These are phyloP conservation scores for Aspergillus nomiae DNA, from an alignment of 2,329 filamentous ascomycete genomes.

Conservation along the genomic window DNA sequence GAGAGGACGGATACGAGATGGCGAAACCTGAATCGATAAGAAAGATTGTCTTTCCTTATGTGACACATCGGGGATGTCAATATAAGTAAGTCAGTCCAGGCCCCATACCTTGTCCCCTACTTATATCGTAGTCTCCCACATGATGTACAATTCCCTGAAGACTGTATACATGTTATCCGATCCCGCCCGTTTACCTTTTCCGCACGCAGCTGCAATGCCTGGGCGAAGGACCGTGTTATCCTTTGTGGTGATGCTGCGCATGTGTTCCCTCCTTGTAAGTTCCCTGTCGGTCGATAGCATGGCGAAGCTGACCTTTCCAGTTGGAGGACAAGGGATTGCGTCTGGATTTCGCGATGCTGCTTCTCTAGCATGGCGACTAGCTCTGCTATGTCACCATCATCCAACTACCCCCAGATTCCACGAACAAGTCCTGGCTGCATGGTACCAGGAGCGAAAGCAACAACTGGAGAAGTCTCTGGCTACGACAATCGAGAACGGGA, in stretches of 20 bases:
- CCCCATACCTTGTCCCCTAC: background rate
- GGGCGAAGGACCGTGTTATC: conserved; percentile 46
- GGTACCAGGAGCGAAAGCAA: conserved; percentile 42
- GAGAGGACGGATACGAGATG: conserved; percentile 34
- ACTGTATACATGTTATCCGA: conserved; percentile 51
- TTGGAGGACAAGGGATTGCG: conserved; percentile 46
- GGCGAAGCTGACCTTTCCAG: conserved; percentile 15
- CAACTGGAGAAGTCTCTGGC: conserved; percentile 39
- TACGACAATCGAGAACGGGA: conserved; percentile 37
- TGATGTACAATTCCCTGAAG: conserved; percentile 42
- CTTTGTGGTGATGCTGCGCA: conserved; percentile 55
- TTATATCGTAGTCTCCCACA: conserved; percentile 19
- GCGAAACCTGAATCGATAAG: conserved; percentile 29
- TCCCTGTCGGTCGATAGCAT: background rate
- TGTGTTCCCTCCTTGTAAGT: conserved; percentile 53
- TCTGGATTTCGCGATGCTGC: conserved; percentile 45
- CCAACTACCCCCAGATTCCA: conserved; percentile 12
- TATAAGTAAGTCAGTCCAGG: conserved; percentile 13
- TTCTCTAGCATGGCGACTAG: conserved; percentile 41
- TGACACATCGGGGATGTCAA: conserved; percentile 24
- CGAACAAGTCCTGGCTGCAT: conserved; percentile 29
- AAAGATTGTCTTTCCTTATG: conserved; percentile 32
- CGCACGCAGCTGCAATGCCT: conserved; percentile 50
- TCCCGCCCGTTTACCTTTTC: conserved; percentile 51
- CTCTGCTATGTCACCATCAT: conserved; percentile 26